Conservation (phyloP, 2,329 filamentous ascomycete genomes). For the Cladosporium cucumerinum region DNA sequence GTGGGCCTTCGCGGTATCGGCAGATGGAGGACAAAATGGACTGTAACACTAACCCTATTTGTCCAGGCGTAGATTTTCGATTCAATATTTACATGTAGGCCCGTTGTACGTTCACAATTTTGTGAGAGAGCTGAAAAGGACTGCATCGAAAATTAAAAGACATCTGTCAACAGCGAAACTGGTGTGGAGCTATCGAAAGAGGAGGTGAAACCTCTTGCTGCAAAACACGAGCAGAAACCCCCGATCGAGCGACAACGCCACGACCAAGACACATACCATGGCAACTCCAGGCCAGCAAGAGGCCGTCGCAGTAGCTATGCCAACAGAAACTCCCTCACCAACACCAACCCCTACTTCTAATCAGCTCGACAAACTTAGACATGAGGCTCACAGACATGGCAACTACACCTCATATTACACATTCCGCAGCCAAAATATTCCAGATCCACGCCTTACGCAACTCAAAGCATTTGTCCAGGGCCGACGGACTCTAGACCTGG, state of each 20-base stretch:
- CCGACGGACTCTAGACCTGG: background rate
- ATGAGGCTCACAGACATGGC: constrained; percentile 3
- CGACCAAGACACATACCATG: background rate
- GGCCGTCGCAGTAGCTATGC: background rate
- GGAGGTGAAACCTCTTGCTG: background rate
- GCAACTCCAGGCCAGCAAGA: background rate
- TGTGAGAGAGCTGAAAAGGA: background rate
- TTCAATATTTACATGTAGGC: background rate
- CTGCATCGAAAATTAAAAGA: background rate
- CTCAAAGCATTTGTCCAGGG: background rate
- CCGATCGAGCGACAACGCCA: background rate
- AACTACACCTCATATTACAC: constrained; percentile 15
- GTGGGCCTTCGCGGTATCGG: background rate
- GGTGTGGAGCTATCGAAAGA: background rate
- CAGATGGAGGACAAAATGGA: background rate
- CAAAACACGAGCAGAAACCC: background rate
- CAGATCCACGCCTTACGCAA: constrained; percentile 13
- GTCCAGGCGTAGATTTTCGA: background rate
- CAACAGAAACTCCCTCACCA: background rate
- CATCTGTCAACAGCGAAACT: background rate
- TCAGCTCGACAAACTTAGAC: constrained; percentile 8
- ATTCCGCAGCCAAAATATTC: constrained; percentile 8
- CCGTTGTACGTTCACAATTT: background rate
- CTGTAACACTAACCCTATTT: background rate
- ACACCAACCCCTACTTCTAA: background rate